phyloP scores from a whole-genome alignment of 148 eudicot species.

The Rheum nobile region DNA sequence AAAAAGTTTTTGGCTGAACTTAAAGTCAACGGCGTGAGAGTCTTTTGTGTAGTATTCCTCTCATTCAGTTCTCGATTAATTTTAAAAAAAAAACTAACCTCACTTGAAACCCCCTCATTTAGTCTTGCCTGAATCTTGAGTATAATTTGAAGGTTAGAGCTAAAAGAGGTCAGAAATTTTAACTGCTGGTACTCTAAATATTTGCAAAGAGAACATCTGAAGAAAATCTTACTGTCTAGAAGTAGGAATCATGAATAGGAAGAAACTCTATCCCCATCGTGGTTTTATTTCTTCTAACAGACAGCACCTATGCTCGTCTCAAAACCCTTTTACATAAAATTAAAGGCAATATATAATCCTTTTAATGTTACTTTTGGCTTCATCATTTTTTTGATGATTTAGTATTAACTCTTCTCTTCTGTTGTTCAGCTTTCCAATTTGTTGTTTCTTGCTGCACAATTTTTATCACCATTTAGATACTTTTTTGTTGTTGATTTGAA shows the following conservation, averaged over 20 bases:
- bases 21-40: background rate
- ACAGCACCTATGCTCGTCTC: background rate
- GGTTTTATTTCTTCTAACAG: background rate
- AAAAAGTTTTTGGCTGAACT: background rate
- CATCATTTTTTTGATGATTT: background rate
- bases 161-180: background rate
- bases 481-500: too few species aligned
- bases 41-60: background rate
- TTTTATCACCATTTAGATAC: too few species aligned
- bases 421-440: too few species aligned
- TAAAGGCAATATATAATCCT: background rate
- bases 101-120: background rate
- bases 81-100: too few species aligned
- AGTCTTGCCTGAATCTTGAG: background rate
- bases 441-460: too few species aligned
- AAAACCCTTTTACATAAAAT: too few species aligned
- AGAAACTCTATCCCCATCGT: background rate
- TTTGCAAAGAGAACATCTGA: background rate
- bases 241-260: too few species aligned
- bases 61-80: too few species aligned
- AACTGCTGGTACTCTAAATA: background rate
- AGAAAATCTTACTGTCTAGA: too few species aligned
- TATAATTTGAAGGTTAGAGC: background rate
- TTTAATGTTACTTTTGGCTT: background rate
- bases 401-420: too few species aligned